Conservation (phyloP, 495 filamentous ascomycete genomes). For the Thermochaetoides thermophila region DNA sequence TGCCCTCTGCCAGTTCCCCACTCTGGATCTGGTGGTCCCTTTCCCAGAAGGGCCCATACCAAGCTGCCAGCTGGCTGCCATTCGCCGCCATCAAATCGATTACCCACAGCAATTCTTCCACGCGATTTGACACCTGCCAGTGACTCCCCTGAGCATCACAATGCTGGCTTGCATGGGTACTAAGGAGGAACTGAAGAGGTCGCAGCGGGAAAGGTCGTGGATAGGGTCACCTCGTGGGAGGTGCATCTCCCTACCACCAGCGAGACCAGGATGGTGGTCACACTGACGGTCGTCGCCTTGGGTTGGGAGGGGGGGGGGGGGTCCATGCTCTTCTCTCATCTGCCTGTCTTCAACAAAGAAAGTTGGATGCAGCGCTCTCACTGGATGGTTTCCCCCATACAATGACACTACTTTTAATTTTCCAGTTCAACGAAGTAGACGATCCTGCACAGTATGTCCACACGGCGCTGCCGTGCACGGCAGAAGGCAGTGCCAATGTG, state of each 20-base stretch:
- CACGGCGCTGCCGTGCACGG: too few species aligned
- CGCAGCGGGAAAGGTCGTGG: background rate
- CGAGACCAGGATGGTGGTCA: conserved; percentile 5
- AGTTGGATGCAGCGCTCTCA: background rate
- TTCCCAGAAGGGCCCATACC: background rate
- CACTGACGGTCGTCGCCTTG: conserved; percentile 7
- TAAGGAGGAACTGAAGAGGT: background rate
- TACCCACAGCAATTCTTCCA: conserved; percentile 4
- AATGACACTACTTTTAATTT: too few species aligned
- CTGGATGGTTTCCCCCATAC: too few species aligned
- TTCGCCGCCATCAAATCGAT: conserved; percentile 1
- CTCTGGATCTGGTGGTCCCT: conserved; percentile 1
- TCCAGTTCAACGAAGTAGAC: too few species aligned
- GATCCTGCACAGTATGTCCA: too few species aligned
- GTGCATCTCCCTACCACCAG: too few species aligned
- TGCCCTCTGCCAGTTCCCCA: conserved; percentile 2
- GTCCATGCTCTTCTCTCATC: too few species aligned
- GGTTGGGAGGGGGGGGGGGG: too few species aligned
- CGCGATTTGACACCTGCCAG: conserved; percentile 4
- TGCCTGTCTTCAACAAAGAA: too few species aligned
- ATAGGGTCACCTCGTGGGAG: conserved; percentile 3
- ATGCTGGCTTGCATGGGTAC: conserved; percentile 2
- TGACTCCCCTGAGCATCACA: conserved; percentile 2
- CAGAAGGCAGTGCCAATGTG: background rate
- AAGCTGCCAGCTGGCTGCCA: background rate